Evolutionary conservation across 129 eudicot genomes (phyloP), one percentile per base, ranked within the genome.

Genomic region (Logfia minima): DNA sequence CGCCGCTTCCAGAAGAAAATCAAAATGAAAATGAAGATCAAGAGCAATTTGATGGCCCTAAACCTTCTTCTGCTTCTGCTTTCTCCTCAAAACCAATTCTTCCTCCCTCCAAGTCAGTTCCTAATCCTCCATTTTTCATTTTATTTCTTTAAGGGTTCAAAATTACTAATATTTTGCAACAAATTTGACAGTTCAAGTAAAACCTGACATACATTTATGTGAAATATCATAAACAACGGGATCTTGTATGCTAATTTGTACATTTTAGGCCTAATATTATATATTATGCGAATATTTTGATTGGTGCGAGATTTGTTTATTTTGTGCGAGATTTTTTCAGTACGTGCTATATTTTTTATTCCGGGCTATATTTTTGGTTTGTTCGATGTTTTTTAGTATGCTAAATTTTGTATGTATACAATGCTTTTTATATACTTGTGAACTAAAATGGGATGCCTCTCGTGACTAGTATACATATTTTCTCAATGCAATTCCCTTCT

Each of bases 41-140:
- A 61, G 24, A 23, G 35, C 53, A 68, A 68, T 71, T 43, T 17
- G 77, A 72, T 56, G 39, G 34, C 24, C 9, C 76, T 19, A 17
- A 65, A 9, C 81, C 86, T 16, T 85, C 91, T 13, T 2, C 68
- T 35, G 19, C 92, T n/a, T 88, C 92, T 22, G 87, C 84, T 37
- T 88, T 88, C 74, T 56, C 87, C 59, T 78, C 92, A 56, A 84
- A 71, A 63, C 92, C 92, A 28, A 80, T 67, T 78, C 89, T 90
- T 72, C 92, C 92, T 66, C 86, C 92, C 43, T 68, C 72, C 72
- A 86, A 80, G 92, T 88, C 37, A 68, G 86, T 74, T 9, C 26
- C 68, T 68, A 29, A 59, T 67, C 52, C 18, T 68, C n/a, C 70
- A 28, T 68, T 63, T 5, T 5, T 28, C 6, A 9, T 13, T 3